A percentile compares a stretch with the other conserved stretches of the same genome.
These are phyloP conservation scores for Rhizopus delemar DNA, from an alignment of 371 early-diverging fungal species.

Conservation along the genomic window DNA sequence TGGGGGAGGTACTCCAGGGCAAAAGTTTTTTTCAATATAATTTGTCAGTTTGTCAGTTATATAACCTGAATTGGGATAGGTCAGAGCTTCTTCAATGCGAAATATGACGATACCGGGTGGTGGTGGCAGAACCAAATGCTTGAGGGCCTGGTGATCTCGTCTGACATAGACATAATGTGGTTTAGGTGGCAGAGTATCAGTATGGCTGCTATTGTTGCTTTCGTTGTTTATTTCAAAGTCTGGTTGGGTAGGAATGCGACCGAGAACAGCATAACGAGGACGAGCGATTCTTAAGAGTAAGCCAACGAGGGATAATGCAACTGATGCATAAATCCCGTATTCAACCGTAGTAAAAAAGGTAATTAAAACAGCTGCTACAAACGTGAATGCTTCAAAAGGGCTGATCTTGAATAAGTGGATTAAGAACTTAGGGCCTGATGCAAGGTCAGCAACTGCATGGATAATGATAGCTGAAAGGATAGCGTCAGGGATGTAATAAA, in stretches of 20 bases:
- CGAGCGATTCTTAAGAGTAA: constrained; percentile 67
- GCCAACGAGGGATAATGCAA: constrained; percentile 55
- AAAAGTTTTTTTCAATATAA: constrained; percentile 26
- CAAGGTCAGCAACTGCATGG: constrained; percentile 63
- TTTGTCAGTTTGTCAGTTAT: constrained; percentile 37
- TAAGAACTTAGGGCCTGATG: constrained; percentile 38
- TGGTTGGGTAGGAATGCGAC: constrained; percentile 24
- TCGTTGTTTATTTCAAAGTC: not conserved
- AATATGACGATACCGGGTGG: constrained; percentile 61
- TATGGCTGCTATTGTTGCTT: not conserved
- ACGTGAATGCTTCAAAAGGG: constrained; percentile 53
- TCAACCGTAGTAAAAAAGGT: constrained; percentile 69
- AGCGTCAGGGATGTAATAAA: constrained; percentile 85
- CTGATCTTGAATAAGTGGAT: constrained; percentile 38
- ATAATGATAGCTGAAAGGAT: constrained; percentile 80
- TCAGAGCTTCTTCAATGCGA: constrained; percentile 58
- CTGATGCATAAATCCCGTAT: constrained; percentile 62
- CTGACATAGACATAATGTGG: constrained; percentile 19
- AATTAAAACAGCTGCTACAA: constrained; percentile 54
- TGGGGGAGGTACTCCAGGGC: constrained; percentile 18
- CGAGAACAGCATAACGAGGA: constrained; percentile 48
- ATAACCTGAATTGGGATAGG: constrained; percentile 64
- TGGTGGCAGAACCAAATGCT: constrained; percentile 21
- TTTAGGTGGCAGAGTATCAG: constrained; percentile 14
- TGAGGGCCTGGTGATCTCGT: constrained; percentile 19